Percentiles rank a stretch among this genome's conserved stretches.
Evolutionary conservation across 345 rosid genomes (phyloP).

Genomic region (Citrus sinensis): DVS_A1.0 CM039163.1:38272501-38273000

Average conservation of each 20-base stretch:
- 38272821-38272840: not conserved
- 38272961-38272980: not conserved
- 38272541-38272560: not conserved
- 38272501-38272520: too few relatives aligned
- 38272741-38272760: not conserved
- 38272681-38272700: not conserved
- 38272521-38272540: too few relatives aligned
- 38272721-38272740: conserved; percentile 5
- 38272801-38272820: not conserved
- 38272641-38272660: not conserved
- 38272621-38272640: not conserved
- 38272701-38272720: not conserved
- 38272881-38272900: not conserved
- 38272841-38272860: not conserved
- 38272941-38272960: conserved; percentile 1
- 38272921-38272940: not conserved
- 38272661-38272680: not conserved
- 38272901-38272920: not conserved
- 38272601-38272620: not conserved
- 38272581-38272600: not conserved
- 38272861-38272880: not conserved
- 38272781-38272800: not conserved
- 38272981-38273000: conserved; percentile 8
- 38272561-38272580: not conserved
- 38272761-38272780: not conserved